Base-by-base conservation (phyloP, 768 basidiomycete species). In the Tulasnella sp. region DNA sequence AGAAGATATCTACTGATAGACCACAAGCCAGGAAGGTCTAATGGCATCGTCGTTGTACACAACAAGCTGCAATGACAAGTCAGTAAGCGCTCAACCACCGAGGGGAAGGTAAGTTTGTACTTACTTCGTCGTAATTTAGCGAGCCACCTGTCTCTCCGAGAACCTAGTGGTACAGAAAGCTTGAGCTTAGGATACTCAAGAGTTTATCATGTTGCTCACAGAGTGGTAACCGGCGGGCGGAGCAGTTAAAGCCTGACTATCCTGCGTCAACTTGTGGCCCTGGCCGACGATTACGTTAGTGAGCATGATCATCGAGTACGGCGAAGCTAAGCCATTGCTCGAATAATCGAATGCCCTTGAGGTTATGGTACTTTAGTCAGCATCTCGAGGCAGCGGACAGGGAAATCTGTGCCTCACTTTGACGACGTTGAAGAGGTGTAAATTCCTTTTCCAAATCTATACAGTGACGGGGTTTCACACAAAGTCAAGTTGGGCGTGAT, bases 31-130 rank as follows among this genome's bases (percentile, higher is more conserved):
- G 36, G 73, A 42, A 40, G 73, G 73, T 38, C 73, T 42, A 19
- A 74, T 74, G 34, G 73, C 73, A 67, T 74, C 73, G 29, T 74
- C 39, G 19, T 74, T 49, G 54, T 74, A 74, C 34, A 74, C 73
- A n/a, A 67, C 73, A 58, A 74, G 29, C 73, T 74, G 39, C n/a
- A 54, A 58, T 12, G 25, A 38, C 25, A 4, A 37, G 38, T 49
- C 25, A n/a, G 39, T 72, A 34, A 37, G 34, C 42, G 45, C 42
- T 6, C 3, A 2, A 14, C 9, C 25, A 36, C n/a, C 19, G 3
- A 22, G 39, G 36, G 22, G 45, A 17, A 52, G 4, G 12, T n/a
- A n/a, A 37, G 52, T 31, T 12, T 36, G n/a, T 19, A 42, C 69
- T 31, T 74, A 67, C 73, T 36, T 74, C 54, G 25, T 74, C 73